Conservation (phyloP, 345 rosid genomes). For the Conringia planisiliqua region DNA sequence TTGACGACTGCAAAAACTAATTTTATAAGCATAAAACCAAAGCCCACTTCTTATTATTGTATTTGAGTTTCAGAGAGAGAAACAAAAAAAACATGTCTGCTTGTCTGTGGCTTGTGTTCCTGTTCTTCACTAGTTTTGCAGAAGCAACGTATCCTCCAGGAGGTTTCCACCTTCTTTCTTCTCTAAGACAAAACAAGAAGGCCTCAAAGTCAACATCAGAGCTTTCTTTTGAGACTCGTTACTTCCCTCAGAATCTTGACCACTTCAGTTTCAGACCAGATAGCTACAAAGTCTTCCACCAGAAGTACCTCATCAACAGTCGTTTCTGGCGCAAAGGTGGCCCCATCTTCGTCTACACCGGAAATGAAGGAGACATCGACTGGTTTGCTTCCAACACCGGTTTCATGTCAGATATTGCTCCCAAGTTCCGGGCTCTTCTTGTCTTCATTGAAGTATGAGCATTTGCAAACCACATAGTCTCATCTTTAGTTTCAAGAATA, state of each 20-base stretch:
- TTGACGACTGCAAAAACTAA: constrained; percentile 22
- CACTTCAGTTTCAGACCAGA: constrained; percentile 62
- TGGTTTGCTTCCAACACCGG: constrained; percentile 88
- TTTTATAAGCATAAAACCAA: constrained; percentile 10
- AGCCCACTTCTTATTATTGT: neutral
- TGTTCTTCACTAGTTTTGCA: constrained; percentile 21
- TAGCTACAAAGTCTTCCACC: constrained; percentile 56
- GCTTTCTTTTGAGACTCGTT: constrained; percentile 41
- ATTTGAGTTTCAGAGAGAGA: constrained; percentile 7
- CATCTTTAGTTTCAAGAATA: neutral
- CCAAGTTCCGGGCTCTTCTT: constrained; percentile 70
- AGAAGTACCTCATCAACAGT: constrained; percentile 64
- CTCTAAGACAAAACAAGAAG: constrained; percentile 31
- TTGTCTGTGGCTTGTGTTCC: constrained; percentile 11
- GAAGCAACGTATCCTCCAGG: constrained; percentile 22
- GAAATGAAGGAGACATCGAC: constrained; percentile 80
- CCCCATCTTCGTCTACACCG: constrained; percentile 73
- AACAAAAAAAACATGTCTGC: constrained; percentile 5
- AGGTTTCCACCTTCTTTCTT: constrained; percentile 32
- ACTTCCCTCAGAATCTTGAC: constrained; percentile 71
- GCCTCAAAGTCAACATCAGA: constrained; percentile 29
- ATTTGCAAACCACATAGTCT: neutral
- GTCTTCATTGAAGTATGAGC: constrained; percentile 68
- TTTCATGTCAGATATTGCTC: constrained; percentile 76
- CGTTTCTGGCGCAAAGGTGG: constrained; percentile 52